Conservation (phyloP, 306 rosid species). For the Quercus ilex region DNA sequence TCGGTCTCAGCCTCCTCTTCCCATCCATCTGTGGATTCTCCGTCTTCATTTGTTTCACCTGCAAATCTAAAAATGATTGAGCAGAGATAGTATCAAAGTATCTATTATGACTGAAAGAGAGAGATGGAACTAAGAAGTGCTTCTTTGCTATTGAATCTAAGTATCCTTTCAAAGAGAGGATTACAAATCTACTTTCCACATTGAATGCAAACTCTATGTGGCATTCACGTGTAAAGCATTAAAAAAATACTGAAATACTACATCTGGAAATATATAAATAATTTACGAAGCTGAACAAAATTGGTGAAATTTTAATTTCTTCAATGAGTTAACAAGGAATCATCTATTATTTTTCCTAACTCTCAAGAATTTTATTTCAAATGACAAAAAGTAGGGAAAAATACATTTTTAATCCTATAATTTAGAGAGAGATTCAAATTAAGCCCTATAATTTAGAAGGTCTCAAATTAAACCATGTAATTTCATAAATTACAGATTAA, state of each 20-base stretch:
- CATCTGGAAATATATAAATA: not conserved
- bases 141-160: not conserved
- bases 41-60: constrained; percentile 52
- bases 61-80: constrained; percentile 21
- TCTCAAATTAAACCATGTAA: too few species aligned
- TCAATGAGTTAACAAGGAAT: not conserved
- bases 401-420: too few species aligned
- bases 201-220: not conserved
- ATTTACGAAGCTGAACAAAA: not conserved
- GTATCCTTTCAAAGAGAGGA: not conserved
- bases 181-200: not conserved
- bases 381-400: not conserved
- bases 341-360: not conserved
- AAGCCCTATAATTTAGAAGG: too few species aligned
- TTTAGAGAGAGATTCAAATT: too few species aligned
- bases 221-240: not conserved
- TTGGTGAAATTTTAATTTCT: not conserved
- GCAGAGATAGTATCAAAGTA: constrained; percentile 6
- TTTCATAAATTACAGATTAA: too few species aligned
- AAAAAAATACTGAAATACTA: not conserved
- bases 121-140: constrained; percentile 5
- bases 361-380: not conserved
- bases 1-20: constrained; percentile 60
- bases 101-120: constrained; percentile 6
- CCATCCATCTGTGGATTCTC: constrained; percentile 43